Evolutionary conservation across 768 basidiomycete species (phyloP).

Genomic region (Chalciporus sphaerocephalus): DNA sequence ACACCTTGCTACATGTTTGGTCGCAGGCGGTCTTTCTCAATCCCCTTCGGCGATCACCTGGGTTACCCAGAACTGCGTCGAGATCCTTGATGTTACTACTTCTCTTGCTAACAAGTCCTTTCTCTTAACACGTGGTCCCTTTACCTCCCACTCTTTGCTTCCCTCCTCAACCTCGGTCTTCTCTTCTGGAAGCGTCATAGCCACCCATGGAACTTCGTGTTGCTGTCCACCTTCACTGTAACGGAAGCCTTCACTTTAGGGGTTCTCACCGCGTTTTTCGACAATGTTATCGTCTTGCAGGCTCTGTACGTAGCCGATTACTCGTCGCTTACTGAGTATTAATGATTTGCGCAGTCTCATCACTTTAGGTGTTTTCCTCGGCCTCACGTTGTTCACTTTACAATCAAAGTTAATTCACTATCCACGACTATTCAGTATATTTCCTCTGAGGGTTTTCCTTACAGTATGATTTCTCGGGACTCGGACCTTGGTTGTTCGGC

Average conservation of each 20-base stretch:
- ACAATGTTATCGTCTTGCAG: slow-evolving; percentile 73
- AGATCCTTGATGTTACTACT: neutral
- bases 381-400: slow-evolving; percentile 90
- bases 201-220: slow-evolving; percentile 81
- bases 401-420: slow-evolving; percentile 71
- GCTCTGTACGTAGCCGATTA: slow-evolving; percentile 56
- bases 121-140: slow-evolving; percentile 66
- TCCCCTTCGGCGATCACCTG: slow-evolving; percentile 59
- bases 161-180: slow-evolving; percentile 71
- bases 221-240: slow-evolving; percentile 83
- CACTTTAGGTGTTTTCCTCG: slow-evolving; percentile 89
- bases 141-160: slow-evolving; percentile 74
- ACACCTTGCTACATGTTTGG: slow-evolving; percentile 70
- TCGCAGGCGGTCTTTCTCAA: slow-evolving; percentile 67
- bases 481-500: slow-evolving; percentile 88
- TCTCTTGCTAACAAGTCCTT: slow-evolving; percentile 1
- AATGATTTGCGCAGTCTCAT: slow-evolving; percentile 52
- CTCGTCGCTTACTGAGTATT: slow-evolving; percentile 1
- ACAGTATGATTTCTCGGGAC: slow-evolving; percentile 90
- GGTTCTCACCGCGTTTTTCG: slow-evolving; percentile 72
- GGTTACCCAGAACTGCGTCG: slow-evolving; percentile 64
- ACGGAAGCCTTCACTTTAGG: slow-evolving; percentile 91
- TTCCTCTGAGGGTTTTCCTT: neutral
- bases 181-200: slow-evolving; percentile 92
- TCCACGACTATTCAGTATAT: neutral